These are phyloP conservation scores for Xylaria intraflava DNA, from an alignment of 495 filamentous ascomycete species.

Conservation along the genomic window DNA sequence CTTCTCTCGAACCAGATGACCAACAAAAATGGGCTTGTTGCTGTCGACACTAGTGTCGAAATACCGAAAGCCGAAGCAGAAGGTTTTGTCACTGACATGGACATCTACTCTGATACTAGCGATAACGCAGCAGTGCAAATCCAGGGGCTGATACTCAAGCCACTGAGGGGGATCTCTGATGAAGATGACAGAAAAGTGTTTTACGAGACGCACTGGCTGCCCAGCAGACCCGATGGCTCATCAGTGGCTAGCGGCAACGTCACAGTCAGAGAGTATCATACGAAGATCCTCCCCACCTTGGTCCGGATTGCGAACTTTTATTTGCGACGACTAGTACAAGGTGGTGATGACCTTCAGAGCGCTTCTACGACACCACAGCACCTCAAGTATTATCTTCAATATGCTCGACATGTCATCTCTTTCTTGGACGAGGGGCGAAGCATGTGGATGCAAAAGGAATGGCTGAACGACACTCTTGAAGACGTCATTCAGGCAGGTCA, in stretches of 20 bases:
- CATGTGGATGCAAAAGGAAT: slow-evolving; percentile 13
- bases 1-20: too few relatives aligned
- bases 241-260: neutral
- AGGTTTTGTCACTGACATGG: slow-evolving; percentile 16
- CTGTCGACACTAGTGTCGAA: too few relatives aligned
- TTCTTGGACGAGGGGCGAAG: neutral
- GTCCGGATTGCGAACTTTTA: slow-evolving; percentile 10
- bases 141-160: slow-evolving; percentile 11
- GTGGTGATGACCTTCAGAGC: slow-evolving; percentile 5
- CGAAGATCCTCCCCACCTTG: neutral
- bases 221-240: neutral
- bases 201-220: slow-evolving; percentile 3
- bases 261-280: neutral
- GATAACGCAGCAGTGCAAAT: slow-evolving; percentile 17
- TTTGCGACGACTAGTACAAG: slow-evolving; percentile 10
- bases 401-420: neutral
- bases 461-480: slow-evolving; percentile 26
- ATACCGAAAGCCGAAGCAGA: too few relatives aligned
- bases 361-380: slow-evolving; percentile 3
- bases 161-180: neutral
- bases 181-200: slow-evolving; percentile 4
- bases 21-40: too few relatives aligned
- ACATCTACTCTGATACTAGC: slow-evolving; percentile 3
- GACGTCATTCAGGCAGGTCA: slow-evolving; percentile 11
- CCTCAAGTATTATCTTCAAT: neutral